Percentiles rank a stretch among this genome's conserved stretches.
Evolutionary conservation across 768 basidiomycete species (phyloP).

Genomic region (Pleurotus platypus): DNA sequence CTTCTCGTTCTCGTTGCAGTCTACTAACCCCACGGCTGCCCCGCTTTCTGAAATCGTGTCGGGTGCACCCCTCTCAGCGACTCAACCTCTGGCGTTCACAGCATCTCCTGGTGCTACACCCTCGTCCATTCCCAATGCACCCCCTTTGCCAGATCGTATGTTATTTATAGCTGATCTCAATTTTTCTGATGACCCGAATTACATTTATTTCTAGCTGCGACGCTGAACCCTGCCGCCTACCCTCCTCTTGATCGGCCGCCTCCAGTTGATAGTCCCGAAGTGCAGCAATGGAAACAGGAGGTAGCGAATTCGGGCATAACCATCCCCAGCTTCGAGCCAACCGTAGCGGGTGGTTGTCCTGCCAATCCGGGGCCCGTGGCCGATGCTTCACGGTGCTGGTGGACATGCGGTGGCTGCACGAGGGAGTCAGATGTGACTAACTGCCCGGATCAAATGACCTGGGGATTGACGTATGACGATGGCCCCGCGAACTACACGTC

Average conservation of each 20-base stretch:
- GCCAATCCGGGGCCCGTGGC: conserved; percentile 51
- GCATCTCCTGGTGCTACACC: conserved; percentile 48
- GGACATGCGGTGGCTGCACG: conserved; percentile 75
- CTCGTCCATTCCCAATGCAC: conserved; percentile 50
- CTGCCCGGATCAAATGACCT: conserved; percentile 66
- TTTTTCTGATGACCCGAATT: background rate
- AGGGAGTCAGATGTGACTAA: conserved; percentile 62
- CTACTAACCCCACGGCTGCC: conserved; percentile 60
- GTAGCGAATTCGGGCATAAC: conserved; percentile 50
- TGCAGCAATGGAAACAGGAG: conserved; percentile 68
- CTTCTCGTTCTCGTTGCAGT: conserved; percentile 39
- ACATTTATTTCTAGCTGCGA: conserved; percentile 28
- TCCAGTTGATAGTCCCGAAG: conserved; percentile 56
- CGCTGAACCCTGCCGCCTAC: conserved; percentile 51
- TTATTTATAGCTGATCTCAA: conserved; percentile 6
- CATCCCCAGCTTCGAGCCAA: conserved; percentile 54
- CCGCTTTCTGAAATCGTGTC: conserved; percentile 49
- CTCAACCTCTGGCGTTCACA: conserved; percentile 43
- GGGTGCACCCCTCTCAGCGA: conserved; percentile 36
- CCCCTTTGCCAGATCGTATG: conserved; percentile 54
- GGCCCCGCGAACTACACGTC: conserved; percentile 80
- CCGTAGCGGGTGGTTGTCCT: conserved; percentile 49
- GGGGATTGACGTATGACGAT: conserved; percentile 68
- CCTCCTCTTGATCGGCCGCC: conserved; percentile 64
- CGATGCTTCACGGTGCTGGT: conserved; percentile 66